A percentile compares a stretch with the other conserved stretches of the same genome.
These are phyloP conservation scores for Colletotrichum chlorophyti DNA, from an alignment of 2,329 filamentous ascomycete genomes.

Conservation along the genomic window DNA sequence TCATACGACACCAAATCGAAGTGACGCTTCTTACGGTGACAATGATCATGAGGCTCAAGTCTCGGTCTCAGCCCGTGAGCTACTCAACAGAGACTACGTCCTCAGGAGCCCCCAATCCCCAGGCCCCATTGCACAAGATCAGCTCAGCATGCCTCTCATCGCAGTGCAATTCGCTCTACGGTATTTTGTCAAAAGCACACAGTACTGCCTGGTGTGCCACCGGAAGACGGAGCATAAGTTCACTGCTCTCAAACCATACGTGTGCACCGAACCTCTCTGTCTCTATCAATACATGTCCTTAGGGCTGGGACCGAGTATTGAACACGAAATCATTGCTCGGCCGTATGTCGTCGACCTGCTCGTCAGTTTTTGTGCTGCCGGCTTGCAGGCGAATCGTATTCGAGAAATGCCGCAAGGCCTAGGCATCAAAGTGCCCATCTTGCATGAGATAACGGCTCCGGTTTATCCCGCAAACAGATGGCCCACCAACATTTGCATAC, in stretches of 20 bases:
- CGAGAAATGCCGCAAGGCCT: conserved; percentile 53
- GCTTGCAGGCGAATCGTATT: conserved; percentile 49
- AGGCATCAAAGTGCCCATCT: conserved; percentile 40
- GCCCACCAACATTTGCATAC: background rate
- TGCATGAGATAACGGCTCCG: background rate
- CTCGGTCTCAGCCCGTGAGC: conserved; percentile 3
- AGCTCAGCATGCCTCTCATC: conserved; percentile 58
- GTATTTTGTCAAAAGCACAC: conserved; percentile 80
- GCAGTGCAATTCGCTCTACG: conserved; percentile 79
- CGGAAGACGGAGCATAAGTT: conserved; percentile 67
- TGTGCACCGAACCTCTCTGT: conserved; percentile 78
- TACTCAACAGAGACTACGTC: conserved; percentile 15
- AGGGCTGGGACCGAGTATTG: conserved; percentile 85
- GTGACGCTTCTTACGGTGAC: background rate
- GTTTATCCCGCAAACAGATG: too few relatives aligned
- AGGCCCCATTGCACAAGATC: conserved; percentile 29
- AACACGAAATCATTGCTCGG: conserved; percentile 81
- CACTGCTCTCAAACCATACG: conserved; percentile 77
- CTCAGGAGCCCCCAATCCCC: conserved; percentile 22
- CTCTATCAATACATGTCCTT: conserved; percentile 87
- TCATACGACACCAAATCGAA: background rate
- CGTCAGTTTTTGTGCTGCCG: conserved; percentile 79
- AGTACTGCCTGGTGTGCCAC: conserved; percentile 89
- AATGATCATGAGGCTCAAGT: conserved; percentile 2
- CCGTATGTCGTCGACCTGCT: conserved; percentile 86